These are phyloP conservation scores for bread wheat (Triticum aestivum) DNA, from an alignment of 176 grass and related monocot species.

Conservation along the genomic window DNA sequence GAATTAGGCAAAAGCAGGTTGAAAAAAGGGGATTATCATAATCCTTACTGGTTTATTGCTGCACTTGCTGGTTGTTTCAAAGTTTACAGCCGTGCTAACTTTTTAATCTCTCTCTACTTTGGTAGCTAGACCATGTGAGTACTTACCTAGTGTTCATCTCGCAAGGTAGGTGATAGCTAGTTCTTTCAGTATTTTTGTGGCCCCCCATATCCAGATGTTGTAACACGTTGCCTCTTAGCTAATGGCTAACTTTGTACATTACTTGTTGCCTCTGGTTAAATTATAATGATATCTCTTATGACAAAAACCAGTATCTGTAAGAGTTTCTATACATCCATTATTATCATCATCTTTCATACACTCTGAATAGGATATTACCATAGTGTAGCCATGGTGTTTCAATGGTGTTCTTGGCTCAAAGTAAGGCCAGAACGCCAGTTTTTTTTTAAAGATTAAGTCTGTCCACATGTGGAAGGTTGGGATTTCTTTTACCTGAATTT, in stretches of 20 bases:
- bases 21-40: neutral
- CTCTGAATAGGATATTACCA: neutral
- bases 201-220: neutral
- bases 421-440: neutral
- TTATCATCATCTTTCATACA: neutral
- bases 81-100: neutral
- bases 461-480: neutral
- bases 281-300: conserved; percentile 1
- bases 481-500: neutral
- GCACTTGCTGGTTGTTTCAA: neutral
- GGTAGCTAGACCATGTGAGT: conserved; percentile 3
- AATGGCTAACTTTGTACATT: neutral
- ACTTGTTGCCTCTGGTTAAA: neutral
- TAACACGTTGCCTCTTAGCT: neutral
- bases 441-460: conserved; percentile 7
- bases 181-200: neutral
- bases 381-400: neutral
- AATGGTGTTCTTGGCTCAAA: neutral
- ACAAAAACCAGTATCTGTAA: neutral
- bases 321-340: neutral
- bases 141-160: neutral
- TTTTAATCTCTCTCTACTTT: neutral
- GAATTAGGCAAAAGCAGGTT: neutral
- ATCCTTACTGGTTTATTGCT: neutral
- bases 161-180: neutral